Evolutionary conservation across 1,139 yeast species (phyloP), one percentile per base, ranked within the genome.

Genomic region (Debaryomyces fabryi): DNA sequence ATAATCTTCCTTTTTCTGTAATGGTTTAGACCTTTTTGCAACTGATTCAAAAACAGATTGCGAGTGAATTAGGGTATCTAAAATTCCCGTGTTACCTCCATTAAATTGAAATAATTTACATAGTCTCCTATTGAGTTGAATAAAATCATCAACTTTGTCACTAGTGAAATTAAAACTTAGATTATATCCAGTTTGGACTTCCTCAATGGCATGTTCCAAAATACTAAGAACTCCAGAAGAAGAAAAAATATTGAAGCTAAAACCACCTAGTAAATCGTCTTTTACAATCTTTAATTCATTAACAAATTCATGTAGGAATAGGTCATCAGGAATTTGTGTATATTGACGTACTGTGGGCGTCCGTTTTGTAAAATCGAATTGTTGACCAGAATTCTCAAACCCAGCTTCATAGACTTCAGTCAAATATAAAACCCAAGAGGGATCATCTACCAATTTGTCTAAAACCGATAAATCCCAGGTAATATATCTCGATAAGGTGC

Each of bases 281-380:
- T 42, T 39, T 18, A 51, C 33, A 10, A 36, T 30, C 7, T 38
- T 32, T 20, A 51, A 44, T 18, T 46, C 48, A 10, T 29, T 23
- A 3, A 39, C 18, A 39, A 23, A 48, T 24, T 43, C 38, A 15
- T 33, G 45, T 12, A 37, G 21, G n/a, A 24, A 13, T 15, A 63
- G 52, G 35, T 58, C 51, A 27, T 60, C 63, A 1, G 65, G 66
- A 15, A 63, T 55, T 48, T 63, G 67, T 29, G 46, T 49, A 44
- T 62, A 58, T 12, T 32, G 39, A n/a, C n/a, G 25, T 20, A 10
- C 34, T 15, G 13, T 10, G 2, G 15, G 25, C 3, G 10, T 4
- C 10, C 25, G 21, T 12, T 39, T 25, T 23, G 27, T 32, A 18
- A 46, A 25, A 29, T 43, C 42, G 21, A 47, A 13, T 5, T 10